Percentiles rank a stretch among this genome's conserved stretches.
Conservation (phyloP, 2,329 filamentous ascomycete genomes). For the Shiraia bambusicola region DNA sequence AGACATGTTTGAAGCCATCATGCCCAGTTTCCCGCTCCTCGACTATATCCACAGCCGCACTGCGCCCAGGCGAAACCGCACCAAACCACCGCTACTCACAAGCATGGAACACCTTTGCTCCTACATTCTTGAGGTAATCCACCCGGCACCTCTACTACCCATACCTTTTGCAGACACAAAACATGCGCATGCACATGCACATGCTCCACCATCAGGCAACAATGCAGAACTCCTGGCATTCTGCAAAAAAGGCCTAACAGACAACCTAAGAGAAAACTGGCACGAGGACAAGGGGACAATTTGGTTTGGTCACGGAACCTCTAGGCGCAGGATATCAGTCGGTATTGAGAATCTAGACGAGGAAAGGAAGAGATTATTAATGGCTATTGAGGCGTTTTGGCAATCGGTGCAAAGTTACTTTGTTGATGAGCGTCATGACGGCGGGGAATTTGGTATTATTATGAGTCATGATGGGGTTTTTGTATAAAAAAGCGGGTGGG, state of each 20-base stretch:
- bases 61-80: not conserved
- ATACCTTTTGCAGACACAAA: conserved; percentile 17
- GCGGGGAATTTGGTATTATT: not conserved
- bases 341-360: conserved; percentile 35
- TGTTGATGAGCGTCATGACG: too few species aligned
- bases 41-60: conserved; percentile 50
- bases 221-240: conserved; percentile 25
- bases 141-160: conserved; percentile 22
- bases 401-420: too few species aligned
- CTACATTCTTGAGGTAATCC: conserved; percentile 34
- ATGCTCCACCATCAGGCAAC: not conserved
- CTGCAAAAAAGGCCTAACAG: conserved; percentile 46
- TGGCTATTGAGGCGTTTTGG: conserved; percentile 23
- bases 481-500: too few species aligned
- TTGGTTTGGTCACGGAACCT: conserved; percentile 50
- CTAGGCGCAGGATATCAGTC: conserved; percentile 48
- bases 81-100: conserved; percentile 33
- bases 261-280: conserved; percentile 52
- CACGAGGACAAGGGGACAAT: conserved; percentile 38
- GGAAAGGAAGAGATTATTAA: conserved; percentile 25
- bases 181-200: conserved; percentile 9
- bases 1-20: conserved; percentile 46
- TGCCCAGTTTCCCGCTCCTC: conserved; percentile 44
- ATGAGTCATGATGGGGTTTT: conserved; percentile 8
- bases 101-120: conserved; percentile 46